Percentiles rank a stretch among this genome's conserved stretches.
phyloP scores from a whole-genome alignment of 805 yeast species.

The Yarrowia sp. region DNA sequence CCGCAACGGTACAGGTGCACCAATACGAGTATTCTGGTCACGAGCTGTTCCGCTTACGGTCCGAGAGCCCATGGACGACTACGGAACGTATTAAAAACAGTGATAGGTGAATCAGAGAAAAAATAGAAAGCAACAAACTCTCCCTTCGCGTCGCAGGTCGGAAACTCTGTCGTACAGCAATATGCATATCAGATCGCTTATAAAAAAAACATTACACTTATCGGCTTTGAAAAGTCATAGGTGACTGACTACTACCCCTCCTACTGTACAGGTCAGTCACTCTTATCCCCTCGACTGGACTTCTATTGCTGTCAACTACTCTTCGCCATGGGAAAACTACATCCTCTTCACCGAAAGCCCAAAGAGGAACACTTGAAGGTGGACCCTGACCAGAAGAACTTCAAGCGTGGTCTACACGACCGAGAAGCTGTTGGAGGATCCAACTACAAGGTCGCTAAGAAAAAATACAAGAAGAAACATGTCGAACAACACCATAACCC shows the following conservation, averaged over 20 bases:
- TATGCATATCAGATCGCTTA: slow-evolving; percentile 14
- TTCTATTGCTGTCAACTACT: not conserved
- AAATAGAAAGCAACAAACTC: not conserved
- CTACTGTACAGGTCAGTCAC: not conserved
- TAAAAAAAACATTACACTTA: slow-evolving; percentile 2
- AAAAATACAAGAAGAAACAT: slow-evolving; percentile 1
- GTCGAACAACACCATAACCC: not conserved
- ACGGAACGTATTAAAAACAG: not conserved
- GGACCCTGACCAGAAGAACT: not conserved
- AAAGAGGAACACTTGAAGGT: slow-evolving; percentile 9
- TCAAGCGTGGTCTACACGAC: slow-evolving; percentile 7
- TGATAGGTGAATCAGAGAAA: not conserved
- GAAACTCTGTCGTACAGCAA: slow-evolving; percentile 11
- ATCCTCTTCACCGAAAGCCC: slow-evolving; percentile 17
- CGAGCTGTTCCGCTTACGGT: not conserved
- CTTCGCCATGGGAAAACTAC: slow-evolving; percentile 20
- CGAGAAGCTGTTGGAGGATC: slow-evolving; percentile 17
- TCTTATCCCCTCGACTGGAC: not conserved
- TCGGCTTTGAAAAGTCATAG: slow-evolving; percentile 1
- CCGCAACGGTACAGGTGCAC: slow-evolving; percentile 8
- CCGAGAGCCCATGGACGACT: not conserved
- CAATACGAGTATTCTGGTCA: not conserved
- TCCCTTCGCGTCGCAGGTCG: not conserved
- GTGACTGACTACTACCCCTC: not conserved
- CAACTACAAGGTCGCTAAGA: slow-evolving; percentile 11